Base-by-base conservation (phyloP, 2,329 filamentous ascomycete genomes). In the Rutstroemia sp. region DNA sequence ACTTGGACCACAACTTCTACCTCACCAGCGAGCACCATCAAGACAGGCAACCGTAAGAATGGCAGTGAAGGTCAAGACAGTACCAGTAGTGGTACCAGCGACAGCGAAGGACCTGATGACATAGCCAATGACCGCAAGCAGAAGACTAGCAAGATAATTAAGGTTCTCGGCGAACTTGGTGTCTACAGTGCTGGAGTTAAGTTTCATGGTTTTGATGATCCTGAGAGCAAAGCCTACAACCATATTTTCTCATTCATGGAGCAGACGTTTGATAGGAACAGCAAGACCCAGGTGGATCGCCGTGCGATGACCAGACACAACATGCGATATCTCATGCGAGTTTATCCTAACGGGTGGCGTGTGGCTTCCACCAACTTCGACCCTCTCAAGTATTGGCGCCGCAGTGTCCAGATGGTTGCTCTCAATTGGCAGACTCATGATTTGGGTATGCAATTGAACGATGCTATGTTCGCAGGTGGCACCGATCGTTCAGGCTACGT, bases 401-500 rank as follows among this genome's bases (percentile, higher is more conserved):
- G 90, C 45, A 94, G 94, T 34, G 94, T 96, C 17, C 94, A 99
- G 73, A 97, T 99, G 92, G 91, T 88, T 14, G 94, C 94, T 0
- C 78, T 97, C 60, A 99, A 99, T 73, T 97, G 94, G 92, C 94
- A 99, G 73, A 97, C 92, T 0, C 96, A 95, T 67, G 94, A 97
- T 68, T 79, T 95, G 17, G 90, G 92, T 47, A 94, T 96, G 82
- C 92, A 97, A 69, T 80, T 97, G 71, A 97, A 97, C 70, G 88
- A 94, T 64, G 94, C 94, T 67, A 97, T 99, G 94, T 99, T 96
- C 69, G 88, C 91, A 48, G 89, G 89, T 57, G 89, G 90, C 45
- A 86, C 81, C 12, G 94, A 96, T 72, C 83, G 84, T 56, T 89
- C 88, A 2, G 94, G 94, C 46, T 99, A 97, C 67, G 91, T 97